Base-by-base conservation (phyloP, 2,329 filamentous ascomycete species). In the Fusarium tupiense region DNA sequence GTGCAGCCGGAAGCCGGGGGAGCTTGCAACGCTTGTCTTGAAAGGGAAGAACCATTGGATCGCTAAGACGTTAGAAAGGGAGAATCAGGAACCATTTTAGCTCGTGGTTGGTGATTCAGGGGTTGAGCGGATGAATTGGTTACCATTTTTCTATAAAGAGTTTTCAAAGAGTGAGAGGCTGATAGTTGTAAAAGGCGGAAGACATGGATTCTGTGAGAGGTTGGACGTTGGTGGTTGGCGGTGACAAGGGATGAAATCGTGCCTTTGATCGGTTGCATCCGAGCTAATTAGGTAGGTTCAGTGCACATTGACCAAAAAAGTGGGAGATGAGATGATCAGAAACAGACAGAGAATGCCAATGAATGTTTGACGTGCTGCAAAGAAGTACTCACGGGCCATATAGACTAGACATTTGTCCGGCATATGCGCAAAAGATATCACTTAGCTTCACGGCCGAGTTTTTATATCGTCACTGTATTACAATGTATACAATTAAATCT, bases 181-280 rank as follows among this genome's bases (percentile, higher is more conserved):
- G 73, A 73, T 44, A 22, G 52, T 63, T 63, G 22, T 29, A 26
- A 31, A 59, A 61, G 56, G 61, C 47, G 22, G 24, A 47, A 47
- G 57, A 44, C 29, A 70, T 52, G 69, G 47, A 50, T 69, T 54
- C 33, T 60, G 38, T 60, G 65, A 53, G 62, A 52, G 52, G 38
- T 52, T 33, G 52, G 70, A 73, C 26, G 73, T 54, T 64, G 64
- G 70, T 50, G 40, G 58, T 69, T 67, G 52, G 68, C 59, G 52
- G 58, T 66, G 60, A 69, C 63, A 71, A 60, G 49, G 43, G 57
- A 49, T 33, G 50, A 65, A 65, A 69, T 38, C 49, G 63, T 73
- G 68, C 63, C 54, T 68, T 62, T 76, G 75, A 77, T 77, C 75
- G 75, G 75, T 62, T 67, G 57, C 66, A 74, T 65, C 75, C 75